phyloP scores from a whole-genome alignment of 345 rosid genomes.

The Rhodamnia rubescens region DNA sequence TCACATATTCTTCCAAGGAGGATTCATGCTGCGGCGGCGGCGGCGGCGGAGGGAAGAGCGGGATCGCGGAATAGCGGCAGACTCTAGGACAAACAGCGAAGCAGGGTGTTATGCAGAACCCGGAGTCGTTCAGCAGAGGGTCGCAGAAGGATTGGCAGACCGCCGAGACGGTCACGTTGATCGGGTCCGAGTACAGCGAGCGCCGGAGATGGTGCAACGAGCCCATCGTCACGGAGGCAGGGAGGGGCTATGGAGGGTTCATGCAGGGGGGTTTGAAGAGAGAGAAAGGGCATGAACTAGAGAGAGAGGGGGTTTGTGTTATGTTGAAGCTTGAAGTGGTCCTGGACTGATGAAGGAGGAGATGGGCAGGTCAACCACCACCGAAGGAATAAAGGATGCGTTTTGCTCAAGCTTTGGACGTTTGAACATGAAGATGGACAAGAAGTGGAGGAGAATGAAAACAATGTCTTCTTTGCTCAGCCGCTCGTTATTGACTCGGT shows the following conservation, averaged over 20 bases:
- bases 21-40: neutral
- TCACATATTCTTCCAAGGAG: neutral
- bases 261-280: neutral
- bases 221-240: neutral
- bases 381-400: neutral
- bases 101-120: neutral
- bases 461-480: neutral
- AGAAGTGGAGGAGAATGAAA: neutral
- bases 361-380: neutral
- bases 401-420: neutral
- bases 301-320: neutral
- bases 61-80: neutral
- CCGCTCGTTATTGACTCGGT: neutral
- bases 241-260: neutral
- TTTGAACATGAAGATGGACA: neutral
- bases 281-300: neutral
- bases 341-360: neutral
- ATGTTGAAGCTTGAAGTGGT: neutral
- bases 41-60: neutral
- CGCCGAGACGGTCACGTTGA: neutral
- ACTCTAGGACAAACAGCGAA: constrained; percentile 4
- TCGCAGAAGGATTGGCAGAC: neutral
- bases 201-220: neutral
- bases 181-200: rapidly evolving
- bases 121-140: neutral